Conservation (phyloP, 768 basidiomycete genomes). For the Leccinellum rugosiceps region DNA sequence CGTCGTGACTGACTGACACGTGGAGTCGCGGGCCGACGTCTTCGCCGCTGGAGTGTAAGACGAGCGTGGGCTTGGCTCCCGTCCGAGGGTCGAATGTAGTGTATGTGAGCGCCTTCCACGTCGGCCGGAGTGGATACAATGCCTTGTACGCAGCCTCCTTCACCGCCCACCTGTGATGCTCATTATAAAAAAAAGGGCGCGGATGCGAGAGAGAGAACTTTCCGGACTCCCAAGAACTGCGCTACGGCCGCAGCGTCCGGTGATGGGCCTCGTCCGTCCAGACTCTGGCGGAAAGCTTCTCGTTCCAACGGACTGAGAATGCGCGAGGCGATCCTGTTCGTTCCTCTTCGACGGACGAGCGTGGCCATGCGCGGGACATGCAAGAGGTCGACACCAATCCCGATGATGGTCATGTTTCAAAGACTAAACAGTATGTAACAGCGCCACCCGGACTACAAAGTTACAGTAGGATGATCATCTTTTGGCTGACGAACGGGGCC, state of each 20-base stretch:
- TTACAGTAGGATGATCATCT: not conserved
- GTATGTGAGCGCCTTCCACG: constrained; percentile 75
- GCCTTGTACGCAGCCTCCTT: constrained; percentile 91
- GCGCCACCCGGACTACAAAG: too few species aligned
- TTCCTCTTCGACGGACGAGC: constrained; percentile 48
- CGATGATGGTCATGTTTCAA: constrained; percentile 55
- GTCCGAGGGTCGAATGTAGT: constrained; percentile 30
- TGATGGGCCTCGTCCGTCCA: constrained; percentile 4
- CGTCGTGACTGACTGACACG: constrained; percentile 79
- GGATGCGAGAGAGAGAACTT: not conserved
- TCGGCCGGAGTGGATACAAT: constrained; percentile 61
- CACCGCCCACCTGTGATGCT: constrained; percentile 61
- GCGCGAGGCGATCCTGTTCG: constrained; percentile 49
- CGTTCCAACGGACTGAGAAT: constrained; percentile 57
- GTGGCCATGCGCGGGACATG: constrained; percentile 61
- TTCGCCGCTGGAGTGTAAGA: constrained; percentile 13
- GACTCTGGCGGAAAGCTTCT: constrained; percentile 27
- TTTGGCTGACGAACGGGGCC: not conserved
- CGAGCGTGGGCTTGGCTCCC: constrained; percentile 43
- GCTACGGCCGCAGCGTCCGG: constrained; percentile 10
- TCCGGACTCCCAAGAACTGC: constrained; percentile 75
- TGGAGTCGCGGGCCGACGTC: constrained; percentile 38
- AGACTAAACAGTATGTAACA: not conserved
- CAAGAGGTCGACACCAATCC: constrained; percentile 75
- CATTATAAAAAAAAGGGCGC: not conserved